Evolutionary conservation across 495 filamentous ascomycete species (phyloP), one percentile per base, ranked within the genome.

Genomic region (Bathelium albidoporum): DNA sequence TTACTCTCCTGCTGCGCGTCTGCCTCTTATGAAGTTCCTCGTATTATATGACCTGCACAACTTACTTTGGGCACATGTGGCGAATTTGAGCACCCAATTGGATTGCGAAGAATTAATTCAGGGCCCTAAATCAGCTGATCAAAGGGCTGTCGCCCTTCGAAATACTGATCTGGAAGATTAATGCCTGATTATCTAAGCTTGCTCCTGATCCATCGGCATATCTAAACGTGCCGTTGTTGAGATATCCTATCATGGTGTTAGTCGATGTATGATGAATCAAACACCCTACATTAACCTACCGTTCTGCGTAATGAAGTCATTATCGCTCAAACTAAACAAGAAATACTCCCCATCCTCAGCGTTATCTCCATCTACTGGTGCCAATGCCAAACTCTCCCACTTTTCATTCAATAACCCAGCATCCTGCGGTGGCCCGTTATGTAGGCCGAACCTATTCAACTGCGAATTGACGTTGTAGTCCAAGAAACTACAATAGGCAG

Each of bases 391-490:
- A 39, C 81, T 80, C 77, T 94, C 89, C 89, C 89, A 94, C 71
- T 92, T 94, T 78, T 92, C 89, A 71, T 92, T 89, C 67, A 90
- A 72, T 29, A 89, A 71, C 1, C 69, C 65, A 10, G 66, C 62
- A 69, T 87, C 80, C 68, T 83, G 78, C 0, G 70, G 72, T 0
- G 83, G 85, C 1, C 88, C 87, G 66, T 91, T 90, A 65, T 88
- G 85, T 12, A 90, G 67, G 0, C 83, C 81, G 68, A 91, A 92
- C 45, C 82, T 81, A 43, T 78, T 81, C 28, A 92, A 77, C 75
- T 92, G 78, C 14, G 74, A 65, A 61, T 89, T 86, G 53, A 87
- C 75, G 73, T 92, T 94, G 68, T 82, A 89, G 72, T 91, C 86
- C 39, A 92, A 65, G 72, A 87, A 91, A 2, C 81, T 68, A 71